A percentile compares a stretch with the other conserved stretches of the same genome.
Evolutionary conservation across 345 rosid genomes (phyloP).

Genomic region (Erysimum cheiranthoides): DNA sequence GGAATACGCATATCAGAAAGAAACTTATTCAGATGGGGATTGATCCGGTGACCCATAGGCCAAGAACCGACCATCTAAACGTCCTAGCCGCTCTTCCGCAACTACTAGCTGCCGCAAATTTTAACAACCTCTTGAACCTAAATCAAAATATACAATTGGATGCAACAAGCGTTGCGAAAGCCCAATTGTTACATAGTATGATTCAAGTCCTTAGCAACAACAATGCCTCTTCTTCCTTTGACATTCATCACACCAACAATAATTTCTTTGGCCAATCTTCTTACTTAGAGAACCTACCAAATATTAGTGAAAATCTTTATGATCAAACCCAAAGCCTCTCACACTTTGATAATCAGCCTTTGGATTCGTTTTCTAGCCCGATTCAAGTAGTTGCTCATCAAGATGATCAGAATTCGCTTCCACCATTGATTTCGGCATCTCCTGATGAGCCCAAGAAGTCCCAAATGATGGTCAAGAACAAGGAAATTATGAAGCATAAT

Average conservation of each 20-base stretch:
- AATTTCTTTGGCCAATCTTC: slow-evolving; percentile 42
- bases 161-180: slow-evolving; percentile 60
- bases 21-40: slow-evolving; percentile 48
- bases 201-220: slow-evolving; percentile 50
- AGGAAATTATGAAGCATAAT: slow-evolving; percentile 36
- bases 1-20: slow-evolving; percentile 49
- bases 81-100: slow-evolving; percentile 60
- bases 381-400: slow-evolving; percentile 21
- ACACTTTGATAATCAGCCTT: slow-evolving; percentile 40
- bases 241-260: slow-evolving; percentile 38
- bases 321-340: slow-evolving; percentile 45
- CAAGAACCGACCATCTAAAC: slow-evolving; percentile 53
- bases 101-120: slow-evolving; percentile 62
- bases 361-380: slow-evolving; percentile 40
- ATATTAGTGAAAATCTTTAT: slow-evolving; percentile 25
- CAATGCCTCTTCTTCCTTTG: slow-evolving; percentile 40
- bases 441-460: slow-evolving; percentile 43
- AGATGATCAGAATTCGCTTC: slow-evolving; percentile 43
- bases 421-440: slow-evolving; percentile 54
- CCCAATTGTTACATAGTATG: slow-evolving; percentile 59
- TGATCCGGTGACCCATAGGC: slow-evolving; percentile 47
- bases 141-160: slow-evolving; percentile 52
- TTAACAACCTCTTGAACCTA: slow-evolving; percentile 51
- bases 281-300: slow-evolving; percentile 44
- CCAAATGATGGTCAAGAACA: slow-evolving; percentile 41